Base-by-base conservation (phyloP, 2,329 filamentous ascomycete species). In the Ascochyta fabae region DNA sequence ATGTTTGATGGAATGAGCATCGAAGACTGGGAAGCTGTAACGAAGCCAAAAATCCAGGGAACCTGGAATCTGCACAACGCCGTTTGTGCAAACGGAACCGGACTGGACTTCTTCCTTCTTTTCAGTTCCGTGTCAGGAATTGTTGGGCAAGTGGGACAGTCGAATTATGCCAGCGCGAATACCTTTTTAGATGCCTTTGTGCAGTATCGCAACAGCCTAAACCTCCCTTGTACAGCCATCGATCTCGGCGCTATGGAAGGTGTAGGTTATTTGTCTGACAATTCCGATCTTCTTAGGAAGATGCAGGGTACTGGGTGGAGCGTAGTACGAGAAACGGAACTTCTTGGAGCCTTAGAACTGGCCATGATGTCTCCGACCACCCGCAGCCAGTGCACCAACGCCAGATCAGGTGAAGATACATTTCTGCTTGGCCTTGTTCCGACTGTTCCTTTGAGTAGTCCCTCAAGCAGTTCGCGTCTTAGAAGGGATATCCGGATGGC, bases 111-210 rank as follows among this genome's bases (percentile, higher is more conserved):
- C 58, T 68, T 70, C 46, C 39, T 69, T 13, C n/a, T 69, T 0
- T 41, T 67, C 0, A 67, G 64, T 0, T 70, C 67, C 0, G 42
- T 62, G 0, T 45, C 54, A 9, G 63, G 58, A 10, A 55, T 71
- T 23, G 38, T 63, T n/a, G 70, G 69, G 0, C 55, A 62, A n/a
- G 1, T 7, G 2, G 54, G 48, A 13, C 64, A 66, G 44, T 24
- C 55, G 19, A 56, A 48, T 19, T 66, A 66, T 53, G 31, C 38
- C 4, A 48, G 43, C 2, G 54, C 62, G 2, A 66, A 64, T 39
- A 60, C 62, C 4, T 83, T 74, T 68, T 77, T 83, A 71, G 63
- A 61, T n/a, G 60, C 61, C 1, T 61, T 83, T 0, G 77, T 75
- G 0, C 31, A 34, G 16, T 58, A 54, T 31, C 48, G 56, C 6